Evolutionary conservation across 2,329 filamentous ascomycete genomes (phyloP).

Genomic region (Coleophoma crateriformis): DNA sequence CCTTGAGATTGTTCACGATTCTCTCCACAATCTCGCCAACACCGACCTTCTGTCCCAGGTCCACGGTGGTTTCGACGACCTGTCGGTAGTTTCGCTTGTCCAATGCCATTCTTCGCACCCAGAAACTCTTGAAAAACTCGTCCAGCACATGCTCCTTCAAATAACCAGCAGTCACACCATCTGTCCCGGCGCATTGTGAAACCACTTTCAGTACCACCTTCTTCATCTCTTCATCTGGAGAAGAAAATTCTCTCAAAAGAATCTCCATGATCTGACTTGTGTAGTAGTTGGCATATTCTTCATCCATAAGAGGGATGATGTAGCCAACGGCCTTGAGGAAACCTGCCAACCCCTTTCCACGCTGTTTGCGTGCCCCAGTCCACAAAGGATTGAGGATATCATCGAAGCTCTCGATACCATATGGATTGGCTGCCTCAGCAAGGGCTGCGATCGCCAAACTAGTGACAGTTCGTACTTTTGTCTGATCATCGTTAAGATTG

Average conservation of each 20-base stretch:
- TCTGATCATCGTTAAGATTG: slow-evolving; percentile 95
- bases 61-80: slow-evolving; percentile 96
- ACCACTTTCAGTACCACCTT: slow-evolving; percentile 98
- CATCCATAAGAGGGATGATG: slow-evolving; percentile 98
- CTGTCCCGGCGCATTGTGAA: slow-evolving; percentile 89
- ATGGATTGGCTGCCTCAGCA: slow-evolving; percentile 93
- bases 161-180: slow-evolving; percentile 91
- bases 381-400: slow-evolving; percentile 95
- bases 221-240: slow-evolving; percentile 99
- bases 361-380: slow-evolving; percentile 81
- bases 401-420: slow-evolving; percentile 98
- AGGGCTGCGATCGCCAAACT: slow-evolving; percentile 91
- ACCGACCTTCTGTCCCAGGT: slow-evolving; percentile 96
- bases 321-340: slow-evolving; percentile 97
- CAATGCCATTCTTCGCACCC: slow-evolving; percentile 93
- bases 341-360: slow-evolving; percentile 90
- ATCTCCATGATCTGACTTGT: slow-evolving; percentile 99
- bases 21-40: slow-evolving; percentile 91
- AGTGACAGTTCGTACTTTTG: slow-evolving; percentile 94
- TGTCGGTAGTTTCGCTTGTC: slow-evolving; percentile 98
- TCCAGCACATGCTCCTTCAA: slow-evolving; percentile 91
- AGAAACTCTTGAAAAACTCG: slow-evolving; percentile 99
- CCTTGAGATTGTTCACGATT: slow-evolving; percentile 92
- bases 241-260: slow-evolving; percentile 88
- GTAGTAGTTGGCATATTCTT: slow-evolving; percentile 99